phyloP scores from a whole-genome alignment of 345 rosid species.

The Toxicodendron radicans region DNA sequence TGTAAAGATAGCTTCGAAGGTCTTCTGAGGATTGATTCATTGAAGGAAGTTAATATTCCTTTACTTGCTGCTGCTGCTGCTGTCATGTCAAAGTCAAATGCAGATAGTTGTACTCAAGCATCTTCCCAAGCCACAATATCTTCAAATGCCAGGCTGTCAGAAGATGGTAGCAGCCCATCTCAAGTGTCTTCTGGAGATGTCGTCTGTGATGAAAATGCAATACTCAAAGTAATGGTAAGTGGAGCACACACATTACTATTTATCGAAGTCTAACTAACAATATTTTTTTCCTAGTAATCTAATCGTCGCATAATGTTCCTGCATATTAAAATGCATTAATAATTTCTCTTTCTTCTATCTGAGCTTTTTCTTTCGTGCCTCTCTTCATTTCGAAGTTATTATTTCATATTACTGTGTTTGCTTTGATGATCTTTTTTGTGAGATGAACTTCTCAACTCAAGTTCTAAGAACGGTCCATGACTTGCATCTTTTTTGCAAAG shows the following conservation, averaged over 20 bases:
- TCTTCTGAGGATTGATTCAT: slow-evolving; percentile 64
- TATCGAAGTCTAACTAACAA: not conserved
- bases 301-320: not conserved
- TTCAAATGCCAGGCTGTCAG: slow-evolving; percentile 62
- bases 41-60: slow-evolving; percentile 62
- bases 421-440: not conserved
- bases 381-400: not conserved
- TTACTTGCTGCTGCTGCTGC: slow-evolving; percentile 49
- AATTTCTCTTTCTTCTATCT: not conserved
- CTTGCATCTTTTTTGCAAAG: not conserved
- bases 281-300: not conserved
- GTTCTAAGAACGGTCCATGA: not conserved
- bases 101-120: slow-evolving; percentile 67
- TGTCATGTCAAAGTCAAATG: slow-evolving; percentile 50
- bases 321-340: not conserved
- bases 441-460: not conserved
- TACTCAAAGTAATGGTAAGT: slow-evolving; percentile 96
- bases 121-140: slow-evolving; percentile 76
- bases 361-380: not conserved
- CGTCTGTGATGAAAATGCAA: slow-evolving; percentile 78
- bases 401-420: not conserved
- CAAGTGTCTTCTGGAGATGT: slow-evolving; percentile 69
- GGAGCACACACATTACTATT: slow-evolving; percentile 4
- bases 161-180: slow-evolving; percentile 77
- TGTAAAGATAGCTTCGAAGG: slow-evolving; percentile 69